A percentile compares a stretch with the other conserved stretches of the same genome.
These are phyloP conservation scores for Venturia asperata DNA, from an alignment of 2,329 filamentous ascomycete species.

Conservation along the genomic window DNA sequence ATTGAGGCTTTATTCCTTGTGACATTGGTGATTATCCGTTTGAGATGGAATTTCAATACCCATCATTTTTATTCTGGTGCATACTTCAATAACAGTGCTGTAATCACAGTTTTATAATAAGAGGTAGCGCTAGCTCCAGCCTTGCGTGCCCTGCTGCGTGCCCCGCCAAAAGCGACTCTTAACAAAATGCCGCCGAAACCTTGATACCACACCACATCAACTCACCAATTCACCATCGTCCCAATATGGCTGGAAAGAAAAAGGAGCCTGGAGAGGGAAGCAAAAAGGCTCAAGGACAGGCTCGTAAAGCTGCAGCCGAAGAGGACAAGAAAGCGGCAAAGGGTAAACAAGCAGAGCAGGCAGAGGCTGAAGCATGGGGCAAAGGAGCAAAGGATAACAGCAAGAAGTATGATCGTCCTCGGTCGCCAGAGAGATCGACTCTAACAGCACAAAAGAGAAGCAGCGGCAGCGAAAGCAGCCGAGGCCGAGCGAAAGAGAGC, in stretches of 20 bases:
- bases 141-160: neutral
- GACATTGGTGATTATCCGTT: no score
- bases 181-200: neutral
- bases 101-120: no score
- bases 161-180: neutral
- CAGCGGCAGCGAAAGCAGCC: slow-evolving; percentile 74
- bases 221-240: neutral
- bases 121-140: neutral
- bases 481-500: slow-evolving; percentile 84
- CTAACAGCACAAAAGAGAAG: slow-evolving; percentile 54
- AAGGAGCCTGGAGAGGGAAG: slow-evolving; percentile 63
- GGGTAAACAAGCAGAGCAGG: slow-evolving; percentile 57
- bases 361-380: slow-evolving; percentile 70
- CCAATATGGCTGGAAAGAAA: slow-evolving; percentile 37
- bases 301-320: slow-evolving; percentile 83
- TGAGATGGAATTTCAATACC: no score
- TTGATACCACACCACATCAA: neutral
- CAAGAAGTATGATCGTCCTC: slow-evolving; percentile 67
- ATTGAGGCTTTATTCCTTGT: no score
- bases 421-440: slow-evolving; percentile 21
- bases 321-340: slow-evolving; percentile 69
- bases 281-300: slow-evolving; percentile 86
- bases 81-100: no score
- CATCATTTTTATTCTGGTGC: no score
- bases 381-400: slow-evolving; percentile 77